Conservation (phyloP, 345 rosid species). For the Physaria fendleri region DNA sequence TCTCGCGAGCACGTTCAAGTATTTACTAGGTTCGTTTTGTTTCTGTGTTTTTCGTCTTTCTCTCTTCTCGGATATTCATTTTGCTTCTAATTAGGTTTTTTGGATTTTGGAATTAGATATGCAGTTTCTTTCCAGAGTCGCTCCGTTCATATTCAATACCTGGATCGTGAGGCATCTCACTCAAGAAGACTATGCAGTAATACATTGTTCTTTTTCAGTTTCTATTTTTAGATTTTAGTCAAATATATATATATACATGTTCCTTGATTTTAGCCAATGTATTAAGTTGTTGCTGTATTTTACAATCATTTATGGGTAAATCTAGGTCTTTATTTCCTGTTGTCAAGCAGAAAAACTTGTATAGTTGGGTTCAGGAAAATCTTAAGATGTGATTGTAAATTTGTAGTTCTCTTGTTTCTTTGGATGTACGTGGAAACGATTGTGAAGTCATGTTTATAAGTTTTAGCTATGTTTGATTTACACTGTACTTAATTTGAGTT, state of each 20-base stretch:
- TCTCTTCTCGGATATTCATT: background rate
- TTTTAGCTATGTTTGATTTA: background rate
- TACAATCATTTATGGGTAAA: background rate
- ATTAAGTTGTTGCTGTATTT: background rate
- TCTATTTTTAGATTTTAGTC: background rate
- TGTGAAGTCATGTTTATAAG: too few species aligned
- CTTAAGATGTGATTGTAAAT: too few species aligned
- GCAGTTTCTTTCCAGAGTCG: constrained; percentile 77
- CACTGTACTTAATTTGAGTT: background rate
- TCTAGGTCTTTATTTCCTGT: background rate
- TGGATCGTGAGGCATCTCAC: constrained; percentile 86
- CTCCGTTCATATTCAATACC: constrained; percentile 76
- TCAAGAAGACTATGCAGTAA: constrained; percentile 72
- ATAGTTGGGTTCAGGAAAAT: background rate
- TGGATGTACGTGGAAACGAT: too few species aligned
- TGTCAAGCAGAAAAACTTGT: background rate
- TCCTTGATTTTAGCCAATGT: constrained; percentile 12
- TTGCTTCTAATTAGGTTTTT: background rate
- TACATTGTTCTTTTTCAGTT: too few species aligned
- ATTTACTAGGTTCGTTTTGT: constrained; percentile 39
- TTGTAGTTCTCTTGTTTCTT: too few species aligned
- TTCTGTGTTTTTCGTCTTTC: background rate
- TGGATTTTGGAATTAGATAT: constrained; percentile 40
- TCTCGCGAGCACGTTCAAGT: constrained; percentile 64
- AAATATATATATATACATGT: background rate